phyloP scores from a whole-genome alignment of 2,329 filamentous ascomycete species.

The Coniochaeta sp. region DNA sequence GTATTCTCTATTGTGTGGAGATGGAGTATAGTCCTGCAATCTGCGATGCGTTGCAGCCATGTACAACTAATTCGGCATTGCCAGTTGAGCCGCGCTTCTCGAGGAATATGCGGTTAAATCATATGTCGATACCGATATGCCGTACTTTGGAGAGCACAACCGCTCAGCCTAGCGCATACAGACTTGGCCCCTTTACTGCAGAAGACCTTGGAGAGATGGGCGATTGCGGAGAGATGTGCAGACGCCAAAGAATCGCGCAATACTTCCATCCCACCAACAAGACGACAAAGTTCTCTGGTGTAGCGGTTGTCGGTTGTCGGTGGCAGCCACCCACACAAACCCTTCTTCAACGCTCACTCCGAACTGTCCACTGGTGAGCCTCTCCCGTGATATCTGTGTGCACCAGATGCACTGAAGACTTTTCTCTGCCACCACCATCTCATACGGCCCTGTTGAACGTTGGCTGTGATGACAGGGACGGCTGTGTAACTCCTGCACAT shows the following conservation, averaged over 20 bases:
- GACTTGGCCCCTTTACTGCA: no score
- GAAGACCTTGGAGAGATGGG: no score
- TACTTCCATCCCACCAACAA: no score
- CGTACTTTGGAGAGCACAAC: no score
- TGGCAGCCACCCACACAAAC: neutral
- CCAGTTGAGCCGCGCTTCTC: neutral
- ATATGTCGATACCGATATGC: neutral
- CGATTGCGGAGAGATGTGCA: neutral
- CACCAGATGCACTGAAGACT: neutral
- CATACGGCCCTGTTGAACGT: neutral
- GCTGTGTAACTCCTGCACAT: no score
- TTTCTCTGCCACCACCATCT: neutral
- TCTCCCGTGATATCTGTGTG: neutral
- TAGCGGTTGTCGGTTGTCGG: no score
- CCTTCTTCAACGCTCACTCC: neutral
- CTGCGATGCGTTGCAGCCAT: neutral
- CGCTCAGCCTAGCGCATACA: no score
- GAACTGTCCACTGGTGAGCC: conserved; percentile 1
- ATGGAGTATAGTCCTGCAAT: neutral
- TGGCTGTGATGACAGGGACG: no score
- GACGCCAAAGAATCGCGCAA: neutral
- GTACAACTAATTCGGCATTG: neutral
- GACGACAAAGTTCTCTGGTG: no score
- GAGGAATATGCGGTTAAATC: neutral
- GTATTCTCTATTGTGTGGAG: neutral